A percentile compares a stretch with the other conserved stretches of the same genome.
Conservation (phyloP, 129 eudicot genomes). For the Glebionis coronaria region DNA sequence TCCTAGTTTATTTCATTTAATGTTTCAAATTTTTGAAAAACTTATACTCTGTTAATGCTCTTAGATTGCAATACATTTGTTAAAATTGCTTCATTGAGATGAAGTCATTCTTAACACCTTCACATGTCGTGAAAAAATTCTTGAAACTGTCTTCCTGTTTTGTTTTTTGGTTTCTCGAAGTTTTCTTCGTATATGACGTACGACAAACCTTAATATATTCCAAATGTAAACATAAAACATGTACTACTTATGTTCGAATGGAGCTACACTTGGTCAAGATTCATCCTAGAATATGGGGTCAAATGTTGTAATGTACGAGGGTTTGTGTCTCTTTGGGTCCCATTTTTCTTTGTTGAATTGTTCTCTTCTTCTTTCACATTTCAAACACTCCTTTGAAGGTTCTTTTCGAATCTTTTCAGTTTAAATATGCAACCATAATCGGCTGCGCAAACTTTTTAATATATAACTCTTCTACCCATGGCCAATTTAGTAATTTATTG, state of each 20-base stretch:
- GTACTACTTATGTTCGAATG: neutral
- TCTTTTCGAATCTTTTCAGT: constrained; percentile 19
- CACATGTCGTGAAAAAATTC: too few species aligned
- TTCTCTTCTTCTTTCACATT: constrained; percentile 20
- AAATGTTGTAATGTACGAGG: constrained; percentile 21
- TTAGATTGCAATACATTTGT: too few species aligned
- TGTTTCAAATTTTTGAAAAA: too few species aligned
- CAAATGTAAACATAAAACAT: neutral
- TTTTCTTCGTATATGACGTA: too few species aligned
- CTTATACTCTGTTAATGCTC: too few species aligned
- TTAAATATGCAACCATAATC: constrained; percentile 6
- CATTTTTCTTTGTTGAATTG: constrained; percentile 11
- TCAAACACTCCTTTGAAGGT: constrained; percentile 6
- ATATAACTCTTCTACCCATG: neutral
- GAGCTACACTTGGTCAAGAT: constrained; percentile 21
- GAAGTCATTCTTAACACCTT: too few species aligned
- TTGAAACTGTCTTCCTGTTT: too few species aligned
- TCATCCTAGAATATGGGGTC: constrained; percentile 28
- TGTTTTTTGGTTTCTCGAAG: too few species aligned
- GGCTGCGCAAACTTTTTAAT: constrained; percentile 4
- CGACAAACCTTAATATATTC: too few species aligned
- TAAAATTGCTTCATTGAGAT: too few species aligned
- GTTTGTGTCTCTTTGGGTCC: constrained; percentile 24
- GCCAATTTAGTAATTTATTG: neutral
- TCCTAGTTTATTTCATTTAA: too few species aligned